These are phyloP conservation scores for Hordeum marinum DNA, from an alignment of 176 grass and related monocot species.

Conservation along the genomic window DNA sequence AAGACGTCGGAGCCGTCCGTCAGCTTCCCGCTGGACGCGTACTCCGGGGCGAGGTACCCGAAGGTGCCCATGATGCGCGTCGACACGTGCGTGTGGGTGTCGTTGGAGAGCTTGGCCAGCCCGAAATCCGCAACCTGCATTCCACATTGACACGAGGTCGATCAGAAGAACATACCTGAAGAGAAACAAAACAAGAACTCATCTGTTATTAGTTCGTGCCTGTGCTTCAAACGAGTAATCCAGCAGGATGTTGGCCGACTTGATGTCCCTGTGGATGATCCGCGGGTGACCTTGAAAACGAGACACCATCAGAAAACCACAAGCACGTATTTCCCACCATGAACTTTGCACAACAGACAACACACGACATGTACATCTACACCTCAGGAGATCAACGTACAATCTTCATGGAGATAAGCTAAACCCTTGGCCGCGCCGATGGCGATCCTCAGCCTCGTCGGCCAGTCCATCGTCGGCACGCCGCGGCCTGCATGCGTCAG, in stretches of 20 bases:
- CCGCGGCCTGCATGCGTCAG: slow-evolving; percentile 29
- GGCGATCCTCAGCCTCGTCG: slow-evolving; percentile 63
- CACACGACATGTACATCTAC: background rate
- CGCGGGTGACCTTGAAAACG: slow-evolving; percentile 62
- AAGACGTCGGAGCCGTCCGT: slow-evolving; percentile 86
- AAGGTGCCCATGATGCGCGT: slow-evolving; percentile 88
- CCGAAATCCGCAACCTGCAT: slow-evolving; percentile 90
- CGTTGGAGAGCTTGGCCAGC: slow-evolving; percentile 72
- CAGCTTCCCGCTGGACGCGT: slow-evolving; percentile 76
- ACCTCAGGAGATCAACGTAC: slow-evolving; percentile 19
- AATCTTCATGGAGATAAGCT: slow-evolving; percentile 87
- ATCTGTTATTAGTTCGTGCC: background rate
- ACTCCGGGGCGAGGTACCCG: slow-evolving; percentile 88
- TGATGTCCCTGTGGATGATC: slow-evolving; percentile 94
- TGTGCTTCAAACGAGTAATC: slow-evolving; percentile 87
- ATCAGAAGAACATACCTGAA: background rate
- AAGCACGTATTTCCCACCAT: background rate
- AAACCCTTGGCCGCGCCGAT: slow-evolving; percentile 66
- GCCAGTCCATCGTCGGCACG: slow-evolving; percentile 57
- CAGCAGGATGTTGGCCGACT: slow-evolving; percentile 79
- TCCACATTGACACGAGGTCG: background rate
- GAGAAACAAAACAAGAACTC: too few relatives aligned
- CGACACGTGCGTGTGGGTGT: slow-evolving; percentile 56
- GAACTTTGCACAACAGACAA: background rate
- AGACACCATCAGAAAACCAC: background rate